Evolutionary conservation across 2,329 filamentous ascomycete genomes (phyloP), one percentile per base, ranked within the genome.

Genomic region (Ophiognomonia clavigignenti-juglandacearum): DNA sequence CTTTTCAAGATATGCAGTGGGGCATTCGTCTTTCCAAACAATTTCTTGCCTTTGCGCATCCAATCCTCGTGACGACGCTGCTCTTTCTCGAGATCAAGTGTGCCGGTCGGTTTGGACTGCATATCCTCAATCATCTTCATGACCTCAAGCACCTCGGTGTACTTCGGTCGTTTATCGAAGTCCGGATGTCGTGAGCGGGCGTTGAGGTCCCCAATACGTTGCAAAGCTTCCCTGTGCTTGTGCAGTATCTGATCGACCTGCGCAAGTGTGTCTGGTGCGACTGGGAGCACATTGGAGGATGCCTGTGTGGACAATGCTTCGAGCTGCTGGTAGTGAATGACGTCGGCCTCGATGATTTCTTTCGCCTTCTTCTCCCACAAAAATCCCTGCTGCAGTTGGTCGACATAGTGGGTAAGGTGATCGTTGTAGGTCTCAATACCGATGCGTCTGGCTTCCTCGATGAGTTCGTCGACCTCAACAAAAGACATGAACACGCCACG

Each of bases 1-100:
- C 85, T 86, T 60, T 92, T 93, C 23, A 98, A 76, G 54, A 98
- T 98, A 64, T 98, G 93, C 11, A 98, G 73, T 1, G 93, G 93
- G 1, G 93, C 93, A 62, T 98, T 98, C 1, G 93, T 93, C 66
- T 98, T 98, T 43, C 93, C 93, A 61, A 98, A 98, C 0, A 98
- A 70, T 64, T 96, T 96, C 70, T 98, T 98, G 42, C 93, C 93
- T 59, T 89, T 89, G 26, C 93, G 81, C 92, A 98, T 98, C 93
- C 93, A 98, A 64, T 98, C 93, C 63, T 98, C 93, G 56, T 97
- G 93, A 7, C 88, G 83, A 62, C 93, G 95, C 55, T 93, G 86
- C 64, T 97, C 90, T 54, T 89, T 91, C 61, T 98, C 93, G 4
- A 98, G 78, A 59, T 98, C 93, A 27, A 95, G 78, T 0, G 92